Evolutionary conservation across 257 asterid genomes (phyloP).

Genomic region (Solanum peruvianum): DNA sequence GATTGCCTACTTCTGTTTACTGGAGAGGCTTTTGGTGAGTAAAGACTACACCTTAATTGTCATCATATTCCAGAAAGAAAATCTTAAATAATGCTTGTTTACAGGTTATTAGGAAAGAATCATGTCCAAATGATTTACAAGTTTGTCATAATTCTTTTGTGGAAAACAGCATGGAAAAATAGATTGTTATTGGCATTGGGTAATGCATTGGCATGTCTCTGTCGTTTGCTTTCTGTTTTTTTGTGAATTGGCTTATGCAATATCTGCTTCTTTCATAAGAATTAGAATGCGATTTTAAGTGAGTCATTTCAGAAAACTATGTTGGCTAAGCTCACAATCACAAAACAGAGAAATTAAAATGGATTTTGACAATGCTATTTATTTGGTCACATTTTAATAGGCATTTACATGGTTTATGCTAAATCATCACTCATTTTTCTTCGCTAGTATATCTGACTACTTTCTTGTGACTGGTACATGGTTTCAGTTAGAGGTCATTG

Average conservation of each 20-base stretch:
- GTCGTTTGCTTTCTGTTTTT: not conserved
- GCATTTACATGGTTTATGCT: not conserved
- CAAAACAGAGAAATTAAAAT: not conserved
- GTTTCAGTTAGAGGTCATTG: not conserved
- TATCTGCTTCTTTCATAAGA: not conserved
- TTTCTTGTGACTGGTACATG: not conserved
- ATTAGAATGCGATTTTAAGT: not conserved
- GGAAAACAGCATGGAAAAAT: not conserved
- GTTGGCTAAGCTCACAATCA: not conserved
- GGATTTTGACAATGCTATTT: not conserved
- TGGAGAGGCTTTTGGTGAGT: slow-evolving; percentile 87
- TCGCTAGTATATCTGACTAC: not conserved
- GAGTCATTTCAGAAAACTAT: not conserved
- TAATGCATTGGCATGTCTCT: not conserved
- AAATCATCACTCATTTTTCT: not conserved
- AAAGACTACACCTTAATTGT: not conserved
- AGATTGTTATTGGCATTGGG: not conserved
- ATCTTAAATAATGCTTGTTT: not conserved
- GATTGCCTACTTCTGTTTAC: slow-evolving; percentile 84
- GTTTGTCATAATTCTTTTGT: not conserved
- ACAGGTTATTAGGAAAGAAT: not conserved
- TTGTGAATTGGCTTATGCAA: not conserved
- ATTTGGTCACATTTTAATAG: not conserved
- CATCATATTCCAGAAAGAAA: not conserved
- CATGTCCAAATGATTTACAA: not conserved